phyloP scores from a whole-genome alignment of 805 yeast genomes.

The Schizosaccharomyces lindneri region DNA sequence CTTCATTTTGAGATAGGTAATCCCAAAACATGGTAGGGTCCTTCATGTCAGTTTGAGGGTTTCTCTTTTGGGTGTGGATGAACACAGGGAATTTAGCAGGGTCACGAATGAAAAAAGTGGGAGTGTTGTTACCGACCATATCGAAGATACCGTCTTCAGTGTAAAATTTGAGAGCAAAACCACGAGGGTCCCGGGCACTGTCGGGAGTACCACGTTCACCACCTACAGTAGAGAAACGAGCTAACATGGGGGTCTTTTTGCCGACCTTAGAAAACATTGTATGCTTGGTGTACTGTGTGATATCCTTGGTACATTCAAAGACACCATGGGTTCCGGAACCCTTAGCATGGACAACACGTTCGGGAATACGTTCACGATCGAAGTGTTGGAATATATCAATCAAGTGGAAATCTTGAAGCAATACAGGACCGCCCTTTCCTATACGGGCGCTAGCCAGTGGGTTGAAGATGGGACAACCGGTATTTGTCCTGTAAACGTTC shows the following conservation, averaged over 20 bases:
- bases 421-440: slow-evolving; percentile 32
- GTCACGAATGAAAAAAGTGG: slow-evolving; percentile 64
- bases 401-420: slow-evolving; percentile 33
- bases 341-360: slow-evolving; percentile 81
- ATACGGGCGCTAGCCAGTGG: slow-evolving; percentile 31
- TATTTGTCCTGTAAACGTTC: slow-evolving; percentile 22
- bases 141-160: slow-evolving; percentile 71
- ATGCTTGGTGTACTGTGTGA: slow-evolving; percentile 45
- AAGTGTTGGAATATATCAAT: slow-evolving; percentile 37
- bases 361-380: slow-evolving; percentile 76
- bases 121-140: slow-evolving; percentile 69
- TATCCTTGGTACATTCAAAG: slow-evolving; percentile 71
- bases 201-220: slow-evolving; percentile 67
- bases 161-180: slow-evolving; percentile 55
- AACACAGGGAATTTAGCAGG: slow-evolving; percentile 70
- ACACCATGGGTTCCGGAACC: slow-evolving; percentile 72
- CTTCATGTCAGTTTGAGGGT: slow-evolving; percentile 43
- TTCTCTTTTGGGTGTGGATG: slow-evolving; percentile 72
- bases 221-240: slow-evolving; percentile 68
- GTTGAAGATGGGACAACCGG: slow-evolving; percentile 30
- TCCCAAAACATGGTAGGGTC: slow-evolving; percentile 75
- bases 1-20: slow-evolving; percentile 47
- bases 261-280: slow-evolving; percentile 45
- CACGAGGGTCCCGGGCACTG: slow-evolving; percentile 72
- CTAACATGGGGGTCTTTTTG: slow-evolving; percentile 34